Conservation (phyloP, 805 yeast genomes). For the Starmerella floricola region DNA sequence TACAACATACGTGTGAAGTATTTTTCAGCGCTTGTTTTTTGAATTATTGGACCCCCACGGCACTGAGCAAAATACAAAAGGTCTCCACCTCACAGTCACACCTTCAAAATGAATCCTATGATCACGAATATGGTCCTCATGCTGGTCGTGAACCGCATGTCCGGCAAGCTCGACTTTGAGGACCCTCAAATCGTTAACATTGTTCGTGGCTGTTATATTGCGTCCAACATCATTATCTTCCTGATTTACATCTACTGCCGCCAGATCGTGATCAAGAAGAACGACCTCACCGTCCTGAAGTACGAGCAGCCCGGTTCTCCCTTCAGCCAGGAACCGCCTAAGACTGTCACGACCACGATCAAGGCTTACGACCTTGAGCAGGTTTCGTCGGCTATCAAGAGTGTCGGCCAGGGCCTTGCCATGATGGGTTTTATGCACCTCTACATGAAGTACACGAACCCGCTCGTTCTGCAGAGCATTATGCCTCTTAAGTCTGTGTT, state of each 20-base stretch:
- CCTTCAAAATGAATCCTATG: constrained; percentile 64
- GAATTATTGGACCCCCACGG: too few relatives aligned
- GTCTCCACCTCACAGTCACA: background rate
- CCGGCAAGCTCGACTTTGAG: constrained; percentile 80
- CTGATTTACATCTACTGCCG: constrained; percentile 56
- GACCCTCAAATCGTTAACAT: constrained; percentile 60
- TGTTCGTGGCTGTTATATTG: constrained; percentile 59
- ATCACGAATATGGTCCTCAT: constrained; percentile 73
- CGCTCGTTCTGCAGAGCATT: constrained; percentile 86
- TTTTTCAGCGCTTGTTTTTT: too few relatives aligned
- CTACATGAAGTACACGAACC: constrained; percentile 95
- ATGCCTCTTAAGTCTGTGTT: constrained; percentile 81
- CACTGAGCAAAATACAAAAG: background rate
- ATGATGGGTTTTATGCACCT: constrained; percentile 98
- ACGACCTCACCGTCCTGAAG: constrained; percentile 80
- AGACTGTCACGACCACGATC: constrained; percentile 74
- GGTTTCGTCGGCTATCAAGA: constrained; percentile 64
- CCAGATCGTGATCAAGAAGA: constrained; percentile 51
- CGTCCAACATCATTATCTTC: constrained; percentile 55
- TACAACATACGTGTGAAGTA: too few relatives aligned
- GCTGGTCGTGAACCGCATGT: constrained; percentile 93
- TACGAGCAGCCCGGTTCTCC: constrained; percentile 78
- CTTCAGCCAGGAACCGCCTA: constrained; percentile 56
- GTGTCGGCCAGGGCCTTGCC: constrained; percentile 77
- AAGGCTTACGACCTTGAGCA: constrained; percentile 90